A percentile compares a stretch with the other conserved stretches of the same genome.
These are phyloP conservation scores for Fabrea salina DNA, from an alignment of 169 alveolate genomes.

Conservation along the genomic window DNA sequence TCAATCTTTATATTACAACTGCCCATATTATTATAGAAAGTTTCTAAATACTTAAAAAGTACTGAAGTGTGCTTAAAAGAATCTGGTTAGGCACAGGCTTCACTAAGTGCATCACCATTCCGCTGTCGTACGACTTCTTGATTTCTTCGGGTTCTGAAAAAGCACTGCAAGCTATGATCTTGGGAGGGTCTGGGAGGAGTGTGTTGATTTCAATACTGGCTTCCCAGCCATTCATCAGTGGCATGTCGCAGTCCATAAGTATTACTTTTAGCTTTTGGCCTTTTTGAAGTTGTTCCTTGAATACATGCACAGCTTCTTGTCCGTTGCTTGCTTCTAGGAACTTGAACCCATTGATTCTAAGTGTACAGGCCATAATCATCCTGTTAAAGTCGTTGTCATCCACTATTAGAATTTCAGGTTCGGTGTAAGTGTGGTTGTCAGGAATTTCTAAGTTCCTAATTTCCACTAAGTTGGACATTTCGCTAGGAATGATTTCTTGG, in stretches of 20 bases:
- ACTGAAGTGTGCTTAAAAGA: too few species aligned
- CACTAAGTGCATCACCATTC: neutral
- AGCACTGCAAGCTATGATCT: neutral
- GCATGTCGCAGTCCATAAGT: constrained; percentile 23
- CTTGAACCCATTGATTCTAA: neutral
- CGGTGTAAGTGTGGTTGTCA: too few species aligned
- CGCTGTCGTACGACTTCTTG: neutral
- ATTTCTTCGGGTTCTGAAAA: neutral
- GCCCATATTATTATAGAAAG: too few species aligned
- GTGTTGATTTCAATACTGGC: neutral
- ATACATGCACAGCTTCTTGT: constrained; percentile 7
- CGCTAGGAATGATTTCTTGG: too few species aligned
- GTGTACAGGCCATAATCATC: neutral
- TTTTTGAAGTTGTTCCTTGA: neutral
- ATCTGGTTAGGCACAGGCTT: too few species aligned
- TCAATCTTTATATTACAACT: too few species aligned
- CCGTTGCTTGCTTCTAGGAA: constrained; percentile 6
- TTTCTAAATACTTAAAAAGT: too few species aligned
- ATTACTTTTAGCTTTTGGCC: neutral
- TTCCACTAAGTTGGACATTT: too few species aligned
- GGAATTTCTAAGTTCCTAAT: too few species aligned
- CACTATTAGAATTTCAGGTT: constrained; percentile 1
- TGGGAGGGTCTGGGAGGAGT: too few species aligned
- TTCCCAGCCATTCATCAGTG: constrained; percentile 11
- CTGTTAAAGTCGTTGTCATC: constrained; percentile 7